Conservation (phyloP, 2,329 filamentous ascomycete genomes). For the Cytospora piceicola region DNA sequence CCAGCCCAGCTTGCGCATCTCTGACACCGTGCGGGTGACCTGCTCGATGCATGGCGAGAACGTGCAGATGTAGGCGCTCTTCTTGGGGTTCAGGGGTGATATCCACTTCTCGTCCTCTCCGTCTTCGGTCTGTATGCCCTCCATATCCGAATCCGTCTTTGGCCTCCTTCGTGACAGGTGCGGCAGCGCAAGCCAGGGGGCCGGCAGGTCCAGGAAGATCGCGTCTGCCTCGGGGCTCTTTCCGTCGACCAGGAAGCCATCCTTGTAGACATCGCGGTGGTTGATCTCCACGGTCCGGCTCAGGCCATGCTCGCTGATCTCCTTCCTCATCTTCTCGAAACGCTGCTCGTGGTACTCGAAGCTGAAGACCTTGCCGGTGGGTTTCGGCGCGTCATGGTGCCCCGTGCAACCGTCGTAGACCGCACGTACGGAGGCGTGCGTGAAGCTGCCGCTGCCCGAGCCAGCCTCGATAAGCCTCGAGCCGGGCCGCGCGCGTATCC, state of each 20-base stretch:
- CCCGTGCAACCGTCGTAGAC: constrained; percentile 66
- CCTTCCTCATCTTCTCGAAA: constrained; percentile 68
- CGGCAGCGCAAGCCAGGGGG: constrained; percentile 78
- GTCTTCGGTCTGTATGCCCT: constrained; percentile 29
- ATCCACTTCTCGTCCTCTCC: constrained; percentile 46
- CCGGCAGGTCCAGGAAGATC: constrained; percentile 79
- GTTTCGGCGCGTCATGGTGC: constrained; percentile 52
- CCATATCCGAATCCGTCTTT: constrained; percentile 33
- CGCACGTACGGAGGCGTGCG: constrained; percentile 75
- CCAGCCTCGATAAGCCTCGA: constrained; percentile 78
- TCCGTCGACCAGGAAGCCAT: constrained; percentile 69
- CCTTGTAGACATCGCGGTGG: constrained; percentile 77
- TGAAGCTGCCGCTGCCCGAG: constrained; percentile 82
- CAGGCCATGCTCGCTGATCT: constrained; percentile 71
- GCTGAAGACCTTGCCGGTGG: constrained; percentile 74
- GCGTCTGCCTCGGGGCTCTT: constrained; percentile 67
- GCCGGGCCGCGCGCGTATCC: constrained; percentile 74
- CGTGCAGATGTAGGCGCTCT: constrained; percentile 80
- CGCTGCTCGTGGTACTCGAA: constrained; percentile 81
- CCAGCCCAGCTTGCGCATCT: constrained; percentile 82
- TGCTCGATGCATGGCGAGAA: constrained; percentile 98
- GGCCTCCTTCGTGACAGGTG: constrained; percentile 67
- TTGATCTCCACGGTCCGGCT: constrained; percentile 70
- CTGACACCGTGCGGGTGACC: constrained; percentile 82
- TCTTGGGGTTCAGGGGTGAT: constrained; percentile 71